Evolutionary conservation across 2,329 filamentous ascomycete genomes (phyloP).

Genomic region (Plenodomus biglobosus): DNA sequence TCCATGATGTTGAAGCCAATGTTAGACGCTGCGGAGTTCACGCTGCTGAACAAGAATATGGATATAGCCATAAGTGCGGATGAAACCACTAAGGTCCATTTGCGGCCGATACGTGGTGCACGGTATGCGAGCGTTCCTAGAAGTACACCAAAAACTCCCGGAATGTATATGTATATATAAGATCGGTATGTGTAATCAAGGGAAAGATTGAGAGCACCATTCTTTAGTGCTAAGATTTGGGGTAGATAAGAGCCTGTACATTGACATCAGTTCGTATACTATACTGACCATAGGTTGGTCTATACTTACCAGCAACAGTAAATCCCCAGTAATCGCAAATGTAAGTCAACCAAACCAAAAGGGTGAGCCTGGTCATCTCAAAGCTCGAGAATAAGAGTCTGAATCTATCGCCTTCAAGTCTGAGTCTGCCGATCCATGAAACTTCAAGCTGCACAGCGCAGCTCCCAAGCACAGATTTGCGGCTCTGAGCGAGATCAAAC

Average conservation of each 20-base stretch:
- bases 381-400: conserved; percentile 49
- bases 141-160: conserved; percentile 55
- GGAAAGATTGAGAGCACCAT: conserved; percentile 49
- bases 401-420: conserved; percentile 48
- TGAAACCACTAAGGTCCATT: conserved; percentile 51
- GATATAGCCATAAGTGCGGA: conserved; percentile 48
- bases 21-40: conserved; percentile 51
- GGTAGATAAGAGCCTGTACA: conserved; percentile 51
- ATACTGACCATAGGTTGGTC: background rate
- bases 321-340: conserved; percentile 56
- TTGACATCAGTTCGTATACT: conserved; percentile 5
- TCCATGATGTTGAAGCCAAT: conserved; percentile 56
- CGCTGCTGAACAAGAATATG: conserved; percentile 50
- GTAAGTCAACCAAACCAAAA: conserved; percentile 55
- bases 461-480: conserved; percentile 32
- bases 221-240: conserved; percentile 56
- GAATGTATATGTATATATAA: conserved; percentile 58
- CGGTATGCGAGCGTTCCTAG: conserved; percentile 53
- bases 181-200: conserved; percentile 54
- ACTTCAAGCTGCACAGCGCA: conserved; percentile 35
- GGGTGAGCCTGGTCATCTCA: conserved; percentile 49
- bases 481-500: conserved; percentile 24
- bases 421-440: conserved; percentile 40
- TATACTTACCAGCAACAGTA: conserved; percentile 47
- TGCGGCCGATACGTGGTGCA: conserved; percentile 48